phyloP scores from a whole-genome alignment of 2,329 filamentous ascomycete species.

The Bisporella sp. region DNA sequence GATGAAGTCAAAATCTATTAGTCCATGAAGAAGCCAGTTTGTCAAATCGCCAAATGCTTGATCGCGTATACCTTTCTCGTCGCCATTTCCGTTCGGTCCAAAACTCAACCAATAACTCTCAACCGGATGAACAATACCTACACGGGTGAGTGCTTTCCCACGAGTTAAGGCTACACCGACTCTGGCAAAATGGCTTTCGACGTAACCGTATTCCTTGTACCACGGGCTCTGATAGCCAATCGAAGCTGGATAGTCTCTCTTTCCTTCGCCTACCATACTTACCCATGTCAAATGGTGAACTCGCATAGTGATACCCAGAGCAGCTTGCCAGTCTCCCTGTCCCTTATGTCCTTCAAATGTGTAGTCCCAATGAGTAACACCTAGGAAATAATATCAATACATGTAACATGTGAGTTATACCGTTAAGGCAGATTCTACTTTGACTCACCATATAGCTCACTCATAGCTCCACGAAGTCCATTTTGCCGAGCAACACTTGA shows the following conservation, averaged over 20 bases:
- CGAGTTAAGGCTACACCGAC: conserved; percentile 26
- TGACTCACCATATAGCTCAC: conserved; percentile 23
- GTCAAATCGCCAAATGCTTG: conserved; percentile 23
- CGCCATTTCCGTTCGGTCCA: conserved; percentile 22
- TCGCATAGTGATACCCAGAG: conserved; percentile 27
- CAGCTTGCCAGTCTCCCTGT: conserved; percentile 29
- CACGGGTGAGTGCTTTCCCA: conserved; percentile 23
- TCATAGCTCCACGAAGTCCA: conserved; percentile 23
- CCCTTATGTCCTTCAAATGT: conserved; percentile 29
- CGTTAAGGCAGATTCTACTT: too few relatives aligned
- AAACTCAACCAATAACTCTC: conserved; percentile 29
- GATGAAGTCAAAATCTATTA: conserved; percentile 30
- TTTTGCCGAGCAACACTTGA: conserved; percentile 26
- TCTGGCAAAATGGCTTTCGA: conserved; percentile 28
- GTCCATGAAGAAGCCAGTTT: conserved; percentile 23
- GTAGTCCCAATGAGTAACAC: conserved; percentile 26
- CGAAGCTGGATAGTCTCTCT: conserved; percentile 27
- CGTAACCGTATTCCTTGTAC: conserved; percentile 26
- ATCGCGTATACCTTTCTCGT: conserved; percentile 21
- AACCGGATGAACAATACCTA: conserved; percentile 28
- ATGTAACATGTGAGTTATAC: too few relatives aligned
- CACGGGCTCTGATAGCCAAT: conserved; percentile 29
- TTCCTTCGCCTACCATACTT: conserved; percentile 28
- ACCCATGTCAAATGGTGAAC: conserved; percentile 28
- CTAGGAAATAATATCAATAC: too few relatives aligned